A percentile compares a stretch with the other conserved stretches of the same genome.
phyloP scores from a whole-genome alignment of 1,139 yeast genomes.

The Kluyveromyces sp. region DNA sequence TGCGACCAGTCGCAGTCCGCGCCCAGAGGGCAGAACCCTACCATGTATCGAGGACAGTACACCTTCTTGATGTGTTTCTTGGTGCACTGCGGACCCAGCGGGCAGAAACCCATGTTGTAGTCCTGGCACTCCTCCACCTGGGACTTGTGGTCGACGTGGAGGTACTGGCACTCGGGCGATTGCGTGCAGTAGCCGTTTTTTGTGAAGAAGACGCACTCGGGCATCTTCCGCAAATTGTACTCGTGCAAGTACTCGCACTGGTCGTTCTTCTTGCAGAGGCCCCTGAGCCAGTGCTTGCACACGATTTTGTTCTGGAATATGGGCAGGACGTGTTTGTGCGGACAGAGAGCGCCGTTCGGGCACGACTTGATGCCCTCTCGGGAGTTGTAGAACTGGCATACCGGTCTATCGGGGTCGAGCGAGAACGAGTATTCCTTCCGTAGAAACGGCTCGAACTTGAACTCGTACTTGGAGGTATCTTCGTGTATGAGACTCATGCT shows the following conservation, averaged over 20 bases:
- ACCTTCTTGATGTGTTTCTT: constrained; percentile 73
- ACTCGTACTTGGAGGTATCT: constrained; percentile 37
- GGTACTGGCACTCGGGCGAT: constrained; percentile 86
- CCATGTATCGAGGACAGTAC: constrained; percentile 73
- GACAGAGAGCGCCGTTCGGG: constrained; percentile 79
- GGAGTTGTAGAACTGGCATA: constrained; percentile 62
- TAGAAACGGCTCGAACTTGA: constrained; percentile 80
- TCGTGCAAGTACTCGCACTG: constrained; percentile 96
- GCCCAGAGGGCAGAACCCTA: constrained; percentile 82
- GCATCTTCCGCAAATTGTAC: constrained; percentile 90
- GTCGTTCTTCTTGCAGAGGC: constrained; percentile 92
- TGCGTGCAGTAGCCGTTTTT: constrained; percentile 92
- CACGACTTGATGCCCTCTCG: constrained; percentile 57
- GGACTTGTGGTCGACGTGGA: constrained; percentile 84
- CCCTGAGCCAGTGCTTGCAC: constrained; percentile 97
- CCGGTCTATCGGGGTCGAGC: constrained; percentile 82
- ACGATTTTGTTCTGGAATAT: constrained; percentile 81
- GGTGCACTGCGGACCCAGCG: constrained; percentile 81
- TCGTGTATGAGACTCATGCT: constrained; percentile 32
- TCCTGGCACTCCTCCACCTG: constrained; percentile 82
- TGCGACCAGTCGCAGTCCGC: constrained; percentile 25
- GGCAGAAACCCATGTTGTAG: constrained; percentile 85
- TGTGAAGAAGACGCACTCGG: constrained; percentile 85
- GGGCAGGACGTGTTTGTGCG: constrained; percentile 80
- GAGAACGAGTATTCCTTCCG: constrained; percentile 77